Percentiles rank a stretch among this genome's conserved stretches.
Evolutionary conservation across 345 rosid genomes (phyloP).

Genomic region (Acer yangbiense): DNA sequence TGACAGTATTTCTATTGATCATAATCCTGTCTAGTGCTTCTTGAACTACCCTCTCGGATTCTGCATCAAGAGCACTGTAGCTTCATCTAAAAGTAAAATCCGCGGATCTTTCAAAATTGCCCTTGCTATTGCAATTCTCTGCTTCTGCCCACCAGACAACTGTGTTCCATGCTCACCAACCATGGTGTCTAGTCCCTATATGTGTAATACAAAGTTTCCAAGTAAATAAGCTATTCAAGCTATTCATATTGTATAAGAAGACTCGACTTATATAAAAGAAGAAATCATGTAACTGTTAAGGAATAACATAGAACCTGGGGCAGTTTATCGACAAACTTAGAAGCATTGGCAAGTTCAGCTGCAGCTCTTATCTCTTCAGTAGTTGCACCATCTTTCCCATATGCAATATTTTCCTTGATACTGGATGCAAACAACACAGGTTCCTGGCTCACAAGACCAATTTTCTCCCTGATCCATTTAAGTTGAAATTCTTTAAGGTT

Average conservation of each 20-base stretch:
- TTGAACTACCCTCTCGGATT: constrained; percentile 83
- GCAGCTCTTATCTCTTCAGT: constrained; percentile 68
- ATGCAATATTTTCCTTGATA: constrained; percentile 70
- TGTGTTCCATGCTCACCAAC: constrained; percentile 95
- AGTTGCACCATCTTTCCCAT: constrained; percentile 80
- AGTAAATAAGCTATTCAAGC: not conserved
- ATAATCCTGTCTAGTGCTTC: constrained; percentile 83
- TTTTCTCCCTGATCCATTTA: constrained; percentile 73
- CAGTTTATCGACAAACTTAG: constrained; percentile 71
- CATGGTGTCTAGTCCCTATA: constrained; percentile 78
- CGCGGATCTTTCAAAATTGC: constrained; percentile 82
- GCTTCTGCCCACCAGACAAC: constrained; percentile 96
- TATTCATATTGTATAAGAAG: not conserved
- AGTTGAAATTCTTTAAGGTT: constrained; percentile 70
- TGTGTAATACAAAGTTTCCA: not conserved
- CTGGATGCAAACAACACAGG: constrained; percentile 73
- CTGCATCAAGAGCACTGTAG: constrained; percentile 88
- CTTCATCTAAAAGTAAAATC: constrained; percentile 81
- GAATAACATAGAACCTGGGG: constrained; percentile 47
- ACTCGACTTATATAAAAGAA: not conserved
- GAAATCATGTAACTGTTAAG: not conserved
- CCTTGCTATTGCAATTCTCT: constrained; percentile 88
- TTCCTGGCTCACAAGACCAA: constrained; percentile 86
- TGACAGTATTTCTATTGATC: constrained; percentile 71
- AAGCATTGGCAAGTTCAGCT: constrained; percentile 74